Percentiles rank a stretch among this genome's conserved stretches.
phyloP scores from a whole-genome alignment of 2,329 filamentous ascomycete genomes.

The Fusarium solani-melongenae region DNA sequence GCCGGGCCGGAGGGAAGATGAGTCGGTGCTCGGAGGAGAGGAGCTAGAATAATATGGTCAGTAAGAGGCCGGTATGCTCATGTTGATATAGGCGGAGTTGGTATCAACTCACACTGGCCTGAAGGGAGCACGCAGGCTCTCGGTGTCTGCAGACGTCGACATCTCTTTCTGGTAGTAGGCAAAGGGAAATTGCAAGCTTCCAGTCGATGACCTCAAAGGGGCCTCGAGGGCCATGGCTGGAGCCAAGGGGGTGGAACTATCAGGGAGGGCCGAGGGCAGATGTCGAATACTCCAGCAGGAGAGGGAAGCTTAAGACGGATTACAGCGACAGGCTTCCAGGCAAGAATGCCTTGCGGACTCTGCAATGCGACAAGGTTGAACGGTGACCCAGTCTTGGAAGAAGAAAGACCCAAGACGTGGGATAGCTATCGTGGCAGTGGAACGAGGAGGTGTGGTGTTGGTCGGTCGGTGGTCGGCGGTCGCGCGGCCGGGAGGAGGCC shows the following conservation, averaged over 20 bases:
- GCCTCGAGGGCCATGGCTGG: slow-evolving; percentile 56
- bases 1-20: slow-evolving; percentile 62
- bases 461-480: slow-evolving; percentile 21
- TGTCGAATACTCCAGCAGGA: slow-evolving; percentile 21
- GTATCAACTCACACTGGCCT: slow-evolving; percentile 60
- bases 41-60: slow-evolving; percentile 43
- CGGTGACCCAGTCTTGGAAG: neutral
- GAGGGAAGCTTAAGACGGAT: slow-evolving; percentile 17
- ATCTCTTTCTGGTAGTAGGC: slow-evolving; percentile 63
- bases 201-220: slow-evolving; percentile 71
- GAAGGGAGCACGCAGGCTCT: slow-evolving; percentile 60
- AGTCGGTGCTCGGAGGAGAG: slow-evolving; percentile 54
- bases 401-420: neutral
- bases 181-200: slow-evolving; percentile 54
- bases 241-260: slow-evolving; percentile 14
- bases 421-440: slow-evolving; percentile 19
- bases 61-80: neutral
- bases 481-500: slow-evolving; percentile 34
- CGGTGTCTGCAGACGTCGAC: slow-evolving; percentile 65
- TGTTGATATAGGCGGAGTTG: neutral
- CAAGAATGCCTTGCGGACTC: slow-evolving; percentile 41
- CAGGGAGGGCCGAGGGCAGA: slow-evolving; percentile 21
- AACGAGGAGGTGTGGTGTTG: slow-evolving; percentile 16
- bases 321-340: slow-evolving; percentile 25
- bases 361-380: slow-evolving; percentile 22